phyloP scores from a whole-genome alignment of 768 basidiomycete species.

The Trametes cinnabarina region DNA sequence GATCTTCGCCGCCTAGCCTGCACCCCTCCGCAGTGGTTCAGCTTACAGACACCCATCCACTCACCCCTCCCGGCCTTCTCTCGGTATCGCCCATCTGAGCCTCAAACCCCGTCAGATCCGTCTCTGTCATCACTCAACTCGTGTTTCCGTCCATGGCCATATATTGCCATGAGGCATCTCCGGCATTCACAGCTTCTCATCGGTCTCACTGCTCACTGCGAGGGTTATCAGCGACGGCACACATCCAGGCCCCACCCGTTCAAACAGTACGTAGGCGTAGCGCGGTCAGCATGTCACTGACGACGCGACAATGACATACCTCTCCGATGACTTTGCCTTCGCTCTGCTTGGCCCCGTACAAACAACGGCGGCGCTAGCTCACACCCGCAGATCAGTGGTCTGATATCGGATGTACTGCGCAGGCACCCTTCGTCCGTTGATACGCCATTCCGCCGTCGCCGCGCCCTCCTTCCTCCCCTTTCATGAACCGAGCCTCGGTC shows the following conservation, averaged over 20 bases:
- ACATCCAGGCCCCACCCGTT: background rate
- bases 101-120: too few relatives aligned
- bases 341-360: too few relatives aligned
- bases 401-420: slow-evolving; percentile 10
- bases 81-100: too few relatives aligned
- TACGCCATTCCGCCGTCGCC: slow-evolving; percentile 2
- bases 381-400: background rate
- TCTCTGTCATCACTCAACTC: background rate
- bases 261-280: background rate
- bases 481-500: background rate
- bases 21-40: background rate
- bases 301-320: slow-evolving; percentile 10
- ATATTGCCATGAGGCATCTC: too few relatives aligned
- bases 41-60: slow-evolving; percentile 6
- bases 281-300: slow-evolving; percentile 1
- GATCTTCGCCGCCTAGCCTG: background rate
- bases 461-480: too few relatives aligned
- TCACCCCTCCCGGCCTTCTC: too few relatives aligned
- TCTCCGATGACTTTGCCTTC: background rate
- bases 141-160: background rate
- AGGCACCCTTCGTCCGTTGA: background rate
- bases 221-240: background rate
- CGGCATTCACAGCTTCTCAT: too few relatives aligned
- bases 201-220: background rate
- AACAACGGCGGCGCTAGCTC: background rate